These are phyloP conservation scores for Skeletonema menzelii DNA, from an alignment of 108 stramenopile species.

Conservation along the genomic window DNA sequence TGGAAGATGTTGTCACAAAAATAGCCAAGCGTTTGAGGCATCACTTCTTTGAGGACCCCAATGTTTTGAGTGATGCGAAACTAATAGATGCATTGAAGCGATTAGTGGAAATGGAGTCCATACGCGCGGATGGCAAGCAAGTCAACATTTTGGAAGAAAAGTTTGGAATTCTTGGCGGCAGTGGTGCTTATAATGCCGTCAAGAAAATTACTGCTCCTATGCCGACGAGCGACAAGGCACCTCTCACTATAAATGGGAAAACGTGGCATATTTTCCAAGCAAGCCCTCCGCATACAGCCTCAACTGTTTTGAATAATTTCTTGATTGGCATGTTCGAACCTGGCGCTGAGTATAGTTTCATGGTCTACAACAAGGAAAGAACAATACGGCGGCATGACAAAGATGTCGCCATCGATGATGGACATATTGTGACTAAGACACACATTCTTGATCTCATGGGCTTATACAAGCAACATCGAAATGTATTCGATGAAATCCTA, in stretches of 20 bases:
- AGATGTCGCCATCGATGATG: slow-evolving; percentile 7
- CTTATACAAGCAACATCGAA: slow-evolving; percentile 17
- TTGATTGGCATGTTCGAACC: slow-evolving; percentile 40
- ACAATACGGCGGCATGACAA: slow-evolving; percentile 16
- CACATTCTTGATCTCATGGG: slow-evolving; percentile 16
- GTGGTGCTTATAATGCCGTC: background rate
- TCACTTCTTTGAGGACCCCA: background rate
- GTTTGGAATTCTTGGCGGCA: background rate
- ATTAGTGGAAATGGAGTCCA: background rate
- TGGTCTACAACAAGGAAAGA: slow-evolving; percentile 13
- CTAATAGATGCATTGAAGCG: background rate
- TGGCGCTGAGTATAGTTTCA: slow-evolving; percentile 25
- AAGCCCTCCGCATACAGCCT: slow-evolving; percentile 23
- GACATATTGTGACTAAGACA: slow-evolving; percentile 19
- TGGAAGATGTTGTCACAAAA: background rate
- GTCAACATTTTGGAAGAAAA: background rate
- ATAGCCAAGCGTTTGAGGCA: background rate
- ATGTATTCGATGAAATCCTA: slow-evolving; percentile 23
- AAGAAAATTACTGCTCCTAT: background rate
- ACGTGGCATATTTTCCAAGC: slow-evolving; percentile 39
- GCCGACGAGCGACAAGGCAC: background rate
- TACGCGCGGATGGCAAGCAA: background rate
- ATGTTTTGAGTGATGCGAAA: background rate
- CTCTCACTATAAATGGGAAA: slow-evolving; percentile 13
- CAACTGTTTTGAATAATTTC: slow-evolving; percentile 22